Percentiles rank a stretch among this genome's conserved stretches.
Evolutionary conservation across 1,284 basidiomycete genomes (phyloP).

Genomic region (Papiliotrema flavescens): DNA sequence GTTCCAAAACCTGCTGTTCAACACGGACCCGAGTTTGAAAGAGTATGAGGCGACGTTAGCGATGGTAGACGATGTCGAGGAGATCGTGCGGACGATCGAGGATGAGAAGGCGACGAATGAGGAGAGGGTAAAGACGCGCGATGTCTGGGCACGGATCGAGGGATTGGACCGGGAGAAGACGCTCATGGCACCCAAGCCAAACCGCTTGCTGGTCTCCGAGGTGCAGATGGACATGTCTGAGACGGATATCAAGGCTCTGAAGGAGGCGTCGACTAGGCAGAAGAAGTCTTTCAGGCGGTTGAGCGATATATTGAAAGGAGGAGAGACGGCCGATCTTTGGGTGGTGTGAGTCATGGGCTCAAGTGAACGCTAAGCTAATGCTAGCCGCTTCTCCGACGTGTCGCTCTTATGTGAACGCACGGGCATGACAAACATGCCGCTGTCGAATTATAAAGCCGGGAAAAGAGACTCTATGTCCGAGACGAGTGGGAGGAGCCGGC

Average conservation of each 20-base stretch:
- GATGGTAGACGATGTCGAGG: slow-evolving; percentile 96
- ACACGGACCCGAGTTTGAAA: slow-evolving; percentile 92
- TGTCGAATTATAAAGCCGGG: slow-evolving; percentile 57
- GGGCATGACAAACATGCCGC: slow-evolving; percentile 80
- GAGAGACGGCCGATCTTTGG: slow-evolving; percentile 77
- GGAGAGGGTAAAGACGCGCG: slow-evolving; percentile 87
- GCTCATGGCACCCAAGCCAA: slow-evolving; percentile 82
- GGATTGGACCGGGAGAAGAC: slow-evolving; percentile 74
- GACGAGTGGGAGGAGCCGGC: slow-evolving; percentile 62
- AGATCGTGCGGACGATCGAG: slow-evolving; percentile 91
- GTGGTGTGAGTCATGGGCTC: slow-evolving; percentile 56
- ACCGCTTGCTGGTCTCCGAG: slow-evolving; percentile 82
- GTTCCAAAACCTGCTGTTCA: slow-evolving; percentile 92
- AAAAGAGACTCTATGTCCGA: slow-evolving; percentile 17
- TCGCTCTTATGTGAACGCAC: slow-evolving; percentile 84
- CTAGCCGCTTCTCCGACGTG: slow-evolving; percentile 82
- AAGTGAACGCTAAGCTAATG: not conserved
- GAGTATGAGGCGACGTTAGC: slow-evolving; percentile 94
- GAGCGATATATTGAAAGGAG: slow-evolving; percentile 59
- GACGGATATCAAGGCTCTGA: slow-evolving; percentile 50
- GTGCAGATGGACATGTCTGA: slow-evolving; percentile 53
- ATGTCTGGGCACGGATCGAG: slow-evolving; percentile 92
- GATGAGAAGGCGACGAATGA: slow-evolving; percentile 96
- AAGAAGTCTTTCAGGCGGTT: slow-evolving; percentile 76
- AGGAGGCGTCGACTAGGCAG: slow-evolving; percentile 49